These are phyloP conservation scores for Lasiosphaeris hirsuta DNA, from an alignment of 495 filamentous ascomycete genomes.

Conservation along the genomic window DNA sequence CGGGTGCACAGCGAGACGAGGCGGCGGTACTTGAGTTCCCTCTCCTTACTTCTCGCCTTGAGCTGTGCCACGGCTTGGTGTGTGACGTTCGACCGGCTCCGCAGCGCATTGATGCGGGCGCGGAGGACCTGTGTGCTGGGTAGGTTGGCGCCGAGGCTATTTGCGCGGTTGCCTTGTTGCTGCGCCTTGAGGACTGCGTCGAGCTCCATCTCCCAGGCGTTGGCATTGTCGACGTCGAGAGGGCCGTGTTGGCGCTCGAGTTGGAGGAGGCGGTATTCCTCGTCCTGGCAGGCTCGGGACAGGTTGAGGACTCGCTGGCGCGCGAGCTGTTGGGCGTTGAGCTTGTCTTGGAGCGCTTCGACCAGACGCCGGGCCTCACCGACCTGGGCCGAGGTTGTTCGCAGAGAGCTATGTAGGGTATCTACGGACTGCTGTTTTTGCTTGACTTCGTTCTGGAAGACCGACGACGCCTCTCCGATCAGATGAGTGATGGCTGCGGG, in stretches of 20 bases:
- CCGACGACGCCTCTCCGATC: slow-evolving; percentile 66
- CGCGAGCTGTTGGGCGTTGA: slow-evolving; percentile 43
- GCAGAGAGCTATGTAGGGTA: slow-evolving; percentile 68
- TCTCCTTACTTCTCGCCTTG: slow-evolving; percentile 58
- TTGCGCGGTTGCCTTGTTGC: background rate
- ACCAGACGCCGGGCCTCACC: slow-evolving; percentile 69
- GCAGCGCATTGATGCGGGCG: slow-evolving; percentile 44
- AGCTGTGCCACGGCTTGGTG: slow-evolving; percentile 55
- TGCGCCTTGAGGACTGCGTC: slow-evolving; percentile 22
- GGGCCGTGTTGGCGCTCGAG: slow-evolving; percentile 39
- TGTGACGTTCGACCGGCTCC: slow-evolving; percentile 56
- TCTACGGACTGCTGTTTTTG: slow-evolving; percentile 81
- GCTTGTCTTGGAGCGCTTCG: slow-evolving; percentile 59
- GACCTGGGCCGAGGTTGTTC: slow-evolving; percentile 72
- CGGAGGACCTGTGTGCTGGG: slow-evolving; percentile 39
- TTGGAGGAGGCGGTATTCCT: slow-evolving; percentile 39
- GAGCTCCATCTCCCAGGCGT: slow-evolving; percentile 41
- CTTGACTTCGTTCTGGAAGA: slow-evolving; percentile 71
- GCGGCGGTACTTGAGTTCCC: slow-evolving; percentile 66
- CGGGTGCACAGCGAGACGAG: slow-evolving; percentile 68
- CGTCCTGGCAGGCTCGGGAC: slow-evolving; percentile 46
- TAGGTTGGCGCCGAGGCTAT: slow-evolving; percentile 16
- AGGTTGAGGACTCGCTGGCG: slow-evolving; percentile 48
- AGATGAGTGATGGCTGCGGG: slow-evolving; percentile 67
- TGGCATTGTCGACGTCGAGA: slow-evolving; percentile 28